Percentiles rank a stretch among this genome's conserved stretches.
Evolutionary conservation across 2,329 filamentous ascomycete genomes (phyloP).

Genomic region (Sporothrix mexicana): DNA sequence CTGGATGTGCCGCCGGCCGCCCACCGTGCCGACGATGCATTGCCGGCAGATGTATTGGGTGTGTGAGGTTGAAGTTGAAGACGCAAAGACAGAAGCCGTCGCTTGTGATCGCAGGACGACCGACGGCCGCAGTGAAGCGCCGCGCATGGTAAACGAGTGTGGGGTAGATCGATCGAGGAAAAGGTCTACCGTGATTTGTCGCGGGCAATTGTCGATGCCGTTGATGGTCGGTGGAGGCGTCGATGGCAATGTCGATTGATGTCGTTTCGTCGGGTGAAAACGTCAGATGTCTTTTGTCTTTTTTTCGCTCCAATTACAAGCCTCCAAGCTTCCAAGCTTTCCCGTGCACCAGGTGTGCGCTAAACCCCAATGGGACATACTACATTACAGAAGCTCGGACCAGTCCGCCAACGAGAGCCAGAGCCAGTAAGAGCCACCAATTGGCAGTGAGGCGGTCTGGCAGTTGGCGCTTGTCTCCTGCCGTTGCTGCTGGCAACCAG

Average conservation of each 20-base stretch:
- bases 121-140: constrained; percentile 29
- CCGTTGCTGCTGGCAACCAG: constrained; percentile 31
- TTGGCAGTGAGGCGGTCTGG: no score
- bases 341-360: constrained; percentile 4
- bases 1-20: constrained; percentile 56
- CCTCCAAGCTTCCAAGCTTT: constrained; percentile 26
- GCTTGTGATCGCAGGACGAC: constrained; percentile 31
- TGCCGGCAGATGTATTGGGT: constrained; percentile 57
- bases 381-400: not conserved
- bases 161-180: no score
- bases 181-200: not conserved
- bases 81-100: not conserved
- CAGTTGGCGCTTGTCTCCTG: constrained; percentile 9
- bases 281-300: constrained; percentile 5
- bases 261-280: not conserved
- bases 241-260: not conserved
- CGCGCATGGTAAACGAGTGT: constrained; percentile 32
- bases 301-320: constrained; percentile 10
- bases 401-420: no score
- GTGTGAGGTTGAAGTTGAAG: not conserved
- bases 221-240: not conserved
- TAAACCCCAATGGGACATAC: not conserved
- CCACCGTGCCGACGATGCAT: constrained; percentile 47
- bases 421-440: no score
- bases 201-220: constrained; percentile 32